Evolutionary conservation across 2,329 filamentous ascomycete species (phyloP), one percentile per base, ranked within the genome.

Genomic region (Fusarium equiseti): DNA sequence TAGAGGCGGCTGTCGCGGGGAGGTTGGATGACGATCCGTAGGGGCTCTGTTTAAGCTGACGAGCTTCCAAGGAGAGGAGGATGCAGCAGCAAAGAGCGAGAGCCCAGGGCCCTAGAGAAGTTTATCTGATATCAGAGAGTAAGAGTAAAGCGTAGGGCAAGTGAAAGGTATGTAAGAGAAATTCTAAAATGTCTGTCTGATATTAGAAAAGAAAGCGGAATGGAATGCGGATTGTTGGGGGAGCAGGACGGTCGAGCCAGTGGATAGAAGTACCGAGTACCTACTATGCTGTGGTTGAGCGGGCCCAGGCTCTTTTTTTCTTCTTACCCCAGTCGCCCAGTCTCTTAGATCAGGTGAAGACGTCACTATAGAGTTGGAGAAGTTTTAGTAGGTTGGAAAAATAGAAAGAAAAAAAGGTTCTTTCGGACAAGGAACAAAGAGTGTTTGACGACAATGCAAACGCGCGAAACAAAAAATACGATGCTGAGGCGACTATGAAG

Each of bases 221-320:
- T 66, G 63, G 61, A 67, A 71, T 69, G 68, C 51, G 64, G 70
- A 72, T 62, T 71, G 68, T 71, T 71, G 68, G 57, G 68, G 54
- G 61, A 60, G 54, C 51, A 63, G 46, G 46, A 51, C 49, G 51
- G 54, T 55, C 51, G 58, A 68, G 62, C 44, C 38, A 43, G 40
- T 51, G 32, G 51, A 57, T 27, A 18, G 64, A 71, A 26, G 68
- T 71, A 71, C 68, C 55, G 26, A 55, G 64, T 71, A 71, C 50
- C 18, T 53, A 29, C 64, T 55, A 68, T 46, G 66, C 62, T 67
- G 48, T 70, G 54, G 54, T 68, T 65, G 61, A 48, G 56, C 44
- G 59, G 44, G 49, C 50, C 61, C 61, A 51, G 53, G 48, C 27
- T 59, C 29, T 54, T 48, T 48, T 57, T 67, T 53, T 61, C 54